Evolutionary conservation across 768 basidiomycete genomes (phyloP).

Genomic region (Rhizopogon roseolus): DNA sequence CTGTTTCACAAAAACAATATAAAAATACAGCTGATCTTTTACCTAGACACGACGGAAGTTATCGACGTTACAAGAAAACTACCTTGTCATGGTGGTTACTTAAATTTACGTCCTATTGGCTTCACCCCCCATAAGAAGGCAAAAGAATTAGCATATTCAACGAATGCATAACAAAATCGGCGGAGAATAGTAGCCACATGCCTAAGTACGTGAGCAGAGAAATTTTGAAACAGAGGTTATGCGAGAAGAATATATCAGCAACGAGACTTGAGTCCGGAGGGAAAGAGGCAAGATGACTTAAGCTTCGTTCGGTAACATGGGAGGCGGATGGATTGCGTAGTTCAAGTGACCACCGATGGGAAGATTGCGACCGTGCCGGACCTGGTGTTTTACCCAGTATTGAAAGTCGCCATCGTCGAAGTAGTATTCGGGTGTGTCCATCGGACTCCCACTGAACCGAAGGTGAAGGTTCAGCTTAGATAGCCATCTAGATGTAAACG

Average conservation of each 20-base stretch:
- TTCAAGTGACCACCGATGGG: conserved; percentile 28
- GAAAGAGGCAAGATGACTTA: not conserved
- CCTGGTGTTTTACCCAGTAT: conserved; percentile 27
- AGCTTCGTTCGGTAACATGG: not conserved
- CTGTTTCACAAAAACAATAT: not conserved
- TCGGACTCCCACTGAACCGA: conserved; percentile 26
- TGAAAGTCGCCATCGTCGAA: conserved; percentile 29
- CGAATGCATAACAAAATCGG: not conserved
- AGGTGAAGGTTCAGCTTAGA: conserved; percentile 33
- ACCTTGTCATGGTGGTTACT: no score
- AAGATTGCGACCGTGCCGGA: conserved; percentile 30
- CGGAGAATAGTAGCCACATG: not conserved
- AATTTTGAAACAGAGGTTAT: not conserved
- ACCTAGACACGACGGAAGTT: no score
- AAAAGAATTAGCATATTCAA: not conserved
- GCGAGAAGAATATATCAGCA: not conserved
- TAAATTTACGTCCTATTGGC: no score
- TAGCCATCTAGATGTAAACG: conserved; percentile 26
- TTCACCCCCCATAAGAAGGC: no score
- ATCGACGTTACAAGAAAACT: no score
- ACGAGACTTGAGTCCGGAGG: not conserved
- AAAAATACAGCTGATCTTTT: no score
- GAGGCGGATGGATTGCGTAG: not conserved
- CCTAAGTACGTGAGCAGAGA: not conserved
- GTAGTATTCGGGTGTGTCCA: conserved; percentile 23